Conservation (phyloP, 2,329 filamentous ascomycete species). For the Helicocarpus griseus region DNA sequence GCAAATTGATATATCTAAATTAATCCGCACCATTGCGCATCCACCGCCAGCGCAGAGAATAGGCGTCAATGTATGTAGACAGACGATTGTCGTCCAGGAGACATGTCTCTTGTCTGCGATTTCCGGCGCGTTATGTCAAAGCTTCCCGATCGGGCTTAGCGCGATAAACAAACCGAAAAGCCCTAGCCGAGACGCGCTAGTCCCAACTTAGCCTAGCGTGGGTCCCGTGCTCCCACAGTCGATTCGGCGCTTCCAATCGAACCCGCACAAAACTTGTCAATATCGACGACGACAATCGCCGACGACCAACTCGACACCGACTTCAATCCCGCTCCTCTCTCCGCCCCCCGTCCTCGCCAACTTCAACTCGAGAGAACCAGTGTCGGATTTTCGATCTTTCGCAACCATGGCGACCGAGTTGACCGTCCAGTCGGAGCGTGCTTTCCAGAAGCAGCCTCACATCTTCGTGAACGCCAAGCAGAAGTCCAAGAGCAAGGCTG, state of each 20-base stretch:
- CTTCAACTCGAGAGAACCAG: slow-evolving; percentile 24
- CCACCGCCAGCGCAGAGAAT: background rate
- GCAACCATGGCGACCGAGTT: slow-evolving; percentile 92
- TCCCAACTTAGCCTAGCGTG: slow-evolving; percentile 21
- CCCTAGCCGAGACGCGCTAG: slow-evolving; percentile 31
- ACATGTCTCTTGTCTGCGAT: background rate
- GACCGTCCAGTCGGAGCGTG: slow-evolving; percentile 99
- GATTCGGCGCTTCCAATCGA: slow-evolving; percentile 27
- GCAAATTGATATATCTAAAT: background rate
- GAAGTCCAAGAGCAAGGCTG: slow-evolving; percentile 68
- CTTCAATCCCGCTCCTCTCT: slow-evolving; percentile 6
- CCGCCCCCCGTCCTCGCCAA: slow-evolving; percentile 13
- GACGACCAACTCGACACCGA: slow-evolving; percentile 20
- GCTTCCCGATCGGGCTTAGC: slow-evolving; percentile 23
- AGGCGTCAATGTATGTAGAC: background rate
- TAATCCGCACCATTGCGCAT: background rate
- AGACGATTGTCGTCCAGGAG: background rate
- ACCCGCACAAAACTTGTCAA: slow-evolving; percentile 24
- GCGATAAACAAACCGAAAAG: slow-evolving; percentile 35
- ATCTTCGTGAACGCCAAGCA: slow-evolving; percentile 98
- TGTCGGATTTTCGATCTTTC: slow-evolving; percentile 32
- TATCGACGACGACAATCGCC: slow-evolving; percentile 26
- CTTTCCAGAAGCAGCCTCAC: slow-evolving; percentile 99
- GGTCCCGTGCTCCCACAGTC: slow-evolving; percentile 29
- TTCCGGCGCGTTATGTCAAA: slow-evolving; percentile 22